Evolutionary conservation across 192 early-diverging fungal genomes (phyloP).

Genomic region (Coemansia sp.): DNA sequence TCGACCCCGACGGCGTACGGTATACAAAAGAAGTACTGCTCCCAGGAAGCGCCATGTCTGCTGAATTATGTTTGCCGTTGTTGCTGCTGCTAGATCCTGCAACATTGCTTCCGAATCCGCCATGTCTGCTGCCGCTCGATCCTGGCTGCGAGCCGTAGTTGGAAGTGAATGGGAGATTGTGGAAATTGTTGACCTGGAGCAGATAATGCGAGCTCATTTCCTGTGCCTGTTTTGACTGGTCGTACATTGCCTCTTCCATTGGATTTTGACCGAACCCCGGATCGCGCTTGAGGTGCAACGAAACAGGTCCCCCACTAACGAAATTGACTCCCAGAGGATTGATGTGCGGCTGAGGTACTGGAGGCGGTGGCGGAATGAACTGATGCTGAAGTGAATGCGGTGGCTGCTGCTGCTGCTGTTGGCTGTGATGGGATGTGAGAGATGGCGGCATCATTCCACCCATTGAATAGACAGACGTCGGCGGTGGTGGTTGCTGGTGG

Average conservation of each 20-base stretch:
- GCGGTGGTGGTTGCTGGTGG: conserved; percentile 5
- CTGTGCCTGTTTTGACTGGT: conserved; percentile 44
- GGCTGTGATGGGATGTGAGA: neutral
- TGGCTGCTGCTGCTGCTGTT: conserved; percentile 11
- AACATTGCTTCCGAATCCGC: neutral
- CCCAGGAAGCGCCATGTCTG: conserved; percentile 14
- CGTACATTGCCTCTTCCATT: conserved; percentile 35
- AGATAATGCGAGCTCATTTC: conserved; percentile 44
- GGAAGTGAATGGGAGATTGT: conserved; percentile 21
- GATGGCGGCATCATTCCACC: neutral
- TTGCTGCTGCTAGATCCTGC: conserved; percentile 24
- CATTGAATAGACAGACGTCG: neutral
- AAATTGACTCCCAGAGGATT: conserved; percentile 35
- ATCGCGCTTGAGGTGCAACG: conserved; percentile 49
- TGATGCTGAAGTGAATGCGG: conserved; percentile 12
- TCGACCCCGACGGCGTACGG: conserved; percentile 38
- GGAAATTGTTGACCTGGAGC: conserved; percentile 38
- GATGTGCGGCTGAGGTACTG: conserved; percentile 27
- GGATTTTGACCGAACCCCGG: conserved; percentile 41
- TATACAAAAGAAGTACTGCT: conserved; percentile 3
- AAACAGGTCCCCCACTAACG: conserved; percentile 31
- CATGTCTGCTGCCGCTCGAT: conserved; percentile 16
- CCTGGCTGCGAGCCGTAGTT: neutral
- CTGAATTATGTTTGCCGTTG: neutral
- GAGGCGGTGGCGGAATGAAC: conserved; percentile 10